Conservation (phyloP, 371 early-diverging fungal genomes). For the Lichtheimia corymbifera region DNA sequence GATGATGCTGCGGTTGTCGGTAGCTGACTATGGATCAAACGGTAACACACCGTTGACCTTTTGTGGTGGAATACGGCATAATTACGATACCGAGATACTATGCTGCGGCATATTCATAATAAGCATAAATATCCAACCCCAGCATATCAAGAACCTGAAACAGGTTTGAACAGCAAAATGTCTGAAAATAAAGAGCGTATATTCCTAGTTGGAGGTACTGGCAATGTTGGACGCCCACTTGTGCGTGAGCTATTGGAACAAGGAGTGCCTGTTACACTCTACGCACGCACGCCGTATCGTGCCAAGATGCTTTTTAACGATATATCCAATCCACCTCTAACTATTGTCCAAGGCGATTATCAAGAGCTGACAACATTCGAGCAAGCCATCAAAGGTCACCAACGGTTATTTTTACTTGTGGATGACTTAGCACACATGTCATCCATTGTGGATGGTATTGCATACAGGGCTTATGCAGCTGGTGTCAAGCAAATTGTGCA, state of each 20-base stretch:
- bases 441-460: background rate
- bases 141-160: too few relatives aligned
- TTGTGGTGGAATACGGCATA: too few relatives aligned
- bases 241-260: conserved; percentile 19
- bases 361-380: conserved; percentile 10
- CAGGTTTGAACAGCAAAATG: too few relatives aligned
- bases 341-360: conserved; percentile 18
- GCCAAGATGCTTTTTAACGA: conserved; percentile 5
- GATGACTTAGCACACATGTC: conserved; percentile 8
- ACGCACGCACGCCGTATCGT: conserved; percentile 28
- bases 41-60: too few relatives aligned
- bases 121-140: too few relatives aligned
- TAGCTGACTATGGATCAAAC: too few relatives aligned
- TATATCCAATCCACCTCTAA: background rate
- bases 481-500: conserved; percentile 22
- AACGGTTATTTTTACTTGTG: conserved; percentile 14
- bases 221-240: conserved; percentile 22
- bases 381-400: conserved; percentile 15
- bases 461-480: conserved; percentile 13
- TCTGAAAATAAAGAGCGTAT: conserved; percentile 16
- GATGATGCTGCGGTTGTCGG: too few relatives aligned
- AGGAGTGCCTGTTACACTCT: conserved; percentile 8
- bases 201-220: conserved; percentile 35
- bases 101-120: too few relatives aligned
- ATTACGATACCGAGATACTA: too few relatives aligned